Evolutionary conservation across 441 rosid species (phyloP), one percentile per base, ranked within the genome.

Genomic region (Erysimum cheiri): DNA sequence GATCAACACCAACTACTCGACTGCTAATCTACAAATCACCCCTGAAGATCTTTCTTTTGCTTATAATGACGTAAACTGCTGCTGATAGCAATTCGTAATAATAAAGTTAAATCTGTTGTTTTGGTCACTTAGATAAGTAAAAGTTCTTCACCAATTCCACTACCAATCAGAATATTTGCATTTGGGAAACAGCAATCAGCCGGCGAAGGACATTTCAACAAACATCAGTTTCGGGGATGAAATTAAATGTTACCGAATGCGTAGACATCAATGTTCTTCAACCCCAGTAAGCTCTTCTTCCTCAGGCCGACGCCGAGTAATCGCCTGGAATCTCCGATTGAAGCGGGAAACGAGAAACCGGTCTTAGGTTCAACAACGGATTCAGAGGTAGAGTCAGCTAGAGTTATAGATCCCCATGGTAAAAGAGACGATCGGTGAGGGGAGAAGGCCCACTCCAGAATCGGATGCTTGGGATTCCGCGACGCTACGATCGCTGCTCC

Each of bases 181-280:
- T 19, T 47, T 19, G 12, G 6, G 8, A 41, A n/a, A 41, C 9
- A 8, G 56, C 15, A 50, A 50, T 37, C 41, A 32, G 36, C 36
- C 54, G 32, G 8, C 36, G 36, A 33, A 33, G 36, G 36, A 33
- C 36, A 33, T 5, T 33, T 33, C 48, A 46, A 46, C 50, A 4
- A 17, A 47, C 36, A 22, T 22, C 24, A 24, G 12, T n/a, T 29
- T 12, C 22, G 14, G 7, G 29, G 46, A 17, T 10, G 36, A n/a
- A n/a, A 62, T 17, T 33, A 3, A 26, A 57, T 9, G 4, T 41
- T 85, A 93, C 96, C 97, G 59, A 85, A 93, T 44, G 97, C 96
- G 63, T 88, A 91, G 77, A 87, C 89, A 74, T 93, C 92, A 66
- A 91, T 89, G 87, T 87, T 89, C 88, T 89, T 93, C 80, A 91